Conservation (phyloP, 2,329 filamentous ascomycete species). For the Triangularia verruculosa region DNA sequence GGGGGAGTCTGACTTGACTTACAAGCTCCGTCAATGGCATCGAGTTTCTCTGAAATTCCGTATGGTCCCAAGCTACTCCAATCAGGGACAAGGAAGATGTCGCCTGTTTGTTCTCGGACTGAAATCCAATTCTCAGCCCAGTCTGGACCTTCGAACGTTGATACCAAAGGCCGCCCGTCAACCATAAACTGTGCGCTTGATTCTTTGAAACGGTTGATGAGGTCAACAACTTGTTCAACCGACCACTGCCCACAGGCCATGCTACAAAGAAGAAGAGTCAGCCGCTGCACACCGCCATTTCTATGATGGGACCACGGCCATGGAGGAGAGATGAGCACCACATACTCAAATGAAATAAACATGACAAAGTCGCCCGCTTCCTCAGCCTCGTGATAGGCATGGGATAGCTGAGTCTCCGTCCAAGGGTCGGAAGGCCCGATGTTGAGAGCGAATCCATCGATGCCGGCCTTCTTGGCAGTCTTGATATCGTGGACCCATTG, state of each 20-base stretch:
- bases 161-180: slow-evolving; percentile 44
- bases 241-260: slow-evolving; percentile 28
- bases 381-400: slow-evolving; percentile 35
- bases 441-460: slow-evolving; percentile 43
- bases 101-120: slow-evolving; percentile 38
- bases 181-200: slow-evolving; percentile 41
- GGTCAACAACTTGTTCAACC: slow-evolving; percentile 25
- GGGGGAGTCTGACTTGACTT: background rate
- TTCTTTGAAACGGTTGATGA: slow-evolving; percentile 38
- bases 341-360: slow-evolving; percentile 36
- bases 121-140: slow-evolving; percentile 42
- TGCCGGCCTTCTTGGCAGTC: slow-evolving; percentile 36
- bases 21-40: slow-evolving; percentile 30
- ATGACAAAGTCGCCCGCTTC: slow-evolving; percentile 32
- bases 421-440: slow-evolving; percentile 35
- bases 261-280: slow-evolving; percentile 23
- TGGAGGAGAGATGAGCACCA: background rate
- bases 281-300: background rate
- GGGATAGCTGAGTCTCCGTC: slow-evolving; percentile 32
- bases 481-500: slow-evolving; percentile 36
- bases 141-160: slow-evolving; percentile 48
- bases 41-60: slow-evolving; percentile 26
- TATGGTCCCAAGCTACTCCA: slow-evolving; percentile 44
- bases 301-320: background rate
- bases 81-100: slow-evolving; percentile 42